phyloP scores from a whole-genome alignment of 2,329 filamentous ascomycete species.

The Aspergillus fumigatiaffinis region DNA sequence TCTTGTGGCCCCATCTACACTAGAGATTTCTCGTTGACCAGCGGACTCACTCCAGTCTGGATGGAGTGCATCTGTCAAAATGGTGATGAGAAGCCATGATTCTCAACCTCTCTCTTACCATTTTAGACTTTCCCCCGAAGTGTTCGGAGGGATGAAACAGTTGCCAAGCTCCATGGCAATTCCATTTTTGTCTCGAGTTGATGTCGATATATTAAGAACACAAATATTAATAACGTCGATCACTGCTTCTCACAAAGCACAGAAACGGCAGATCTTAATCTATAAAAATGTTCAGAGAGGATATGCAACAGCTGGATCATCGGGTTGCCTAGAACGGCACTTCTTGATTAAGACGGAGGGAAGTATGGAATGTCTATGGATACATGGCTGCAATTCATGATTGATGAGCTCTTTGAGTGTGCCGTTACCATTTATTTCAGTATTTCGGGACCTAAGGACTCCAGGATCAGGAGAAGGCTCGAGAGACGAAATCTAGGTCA shows the following conservation, averaged over 20 bases:
- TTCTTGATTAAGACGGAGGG: not conserved
- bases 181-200: not conserved
- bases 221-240: not conserved
- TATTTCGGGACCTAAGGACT: too few relatives aligned
- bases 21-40: too few relatives aligned
- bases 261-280: not conserved
- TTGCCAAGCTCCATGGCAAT: not conserved
- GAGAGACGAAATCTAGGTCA: too few relatives aligned
- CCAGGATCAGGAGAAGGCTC: too few relatives aligned
- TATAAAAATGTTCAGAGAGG: not conserved
- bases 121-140: not conserved
- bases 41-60: not conserved
- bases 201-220: not conserved
- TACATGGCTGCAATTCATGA: not conserved
- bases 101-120: too few relatives aligned
- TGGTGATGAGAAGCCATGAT: not conserved
- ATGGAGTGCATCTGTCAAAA: not conserved
- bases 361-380: not conserved
- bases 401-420: not conserved
- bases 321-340: not conserved
- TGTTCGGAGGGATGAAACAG: not conserved
- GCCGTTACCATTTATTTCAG: not conserved
- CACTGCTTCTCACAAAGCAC: not conserved
- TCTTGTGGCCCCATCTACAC: too few relatives aligned
- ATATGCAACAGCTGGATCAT: not conserved